phyloP scores from a whole-genome alignment of 2,329 filamentous ascomycete genomes.

The Pestalotiopsis sp. region DNA sequence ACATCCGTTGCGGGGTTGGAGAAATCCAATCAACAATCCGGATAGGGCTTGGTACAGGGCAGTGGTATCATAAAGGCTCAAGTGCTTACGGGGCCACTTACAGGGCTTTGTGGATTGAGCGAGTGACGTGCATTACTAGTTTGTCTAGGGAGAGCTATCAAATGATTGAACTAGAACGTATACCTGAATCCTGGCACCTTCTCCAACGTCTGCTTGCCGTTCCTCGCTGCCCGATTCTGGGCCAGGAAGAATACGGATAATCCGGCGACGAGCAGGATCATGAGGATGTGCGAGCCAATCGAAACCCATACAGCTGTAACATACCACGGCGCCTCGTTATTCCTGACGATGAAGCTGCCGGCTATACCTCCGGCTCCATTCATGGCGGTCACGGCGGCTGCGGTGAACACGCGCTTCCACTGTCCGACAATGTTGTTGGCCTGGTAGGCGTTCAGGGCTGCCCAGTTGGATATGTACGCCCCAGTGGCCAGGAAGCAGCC shows the following conservation, averaged over 20 bases:
- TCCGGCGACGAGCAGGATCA: slow-evolving; percentile 53
- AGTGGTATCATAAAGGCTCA: neutral
- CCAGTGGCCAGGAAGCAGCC: slow-evolving; percentile 69
- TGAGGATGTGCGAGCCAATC: slow-evolving; percentile 65
- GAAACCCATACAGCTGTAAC: slow-evolving; percentile 69
- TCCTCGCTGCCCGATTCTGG: slow-evolving; percentile 50
- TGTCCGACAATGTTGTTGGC: slow-evolving; percentile 66
- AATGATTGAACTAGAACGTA: slow-evolving; percentile 17
- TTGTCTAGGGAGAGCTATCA: neutral
- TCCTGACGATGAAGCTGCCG: slow-evolving; percentile 66
- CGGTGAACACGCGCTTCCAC: slow-evolving; percentile 66
- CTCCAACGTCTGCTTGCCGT: slow-evolving; percentile 52
- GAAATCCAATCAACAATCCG: neutral
- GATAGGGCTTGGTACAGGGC: neutral
- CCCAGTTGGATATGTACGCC: slow-evolving; percentile 71
- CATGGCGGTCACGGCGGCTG: slow-evolving; percentile 60
- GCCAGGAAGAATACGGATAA: slow-evolving; percentile 57
- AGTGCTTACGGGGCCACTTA: neutral
- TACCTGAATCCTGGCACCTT: slow-evolving; percentile 37
- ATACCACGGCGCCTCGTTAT: slow-evolving; percentile 64
- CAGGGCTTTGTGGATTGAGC: neutral
- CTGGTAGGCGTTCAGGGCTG: slow-evolving; percentile 64
- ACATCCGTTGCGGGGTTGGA: neutral
- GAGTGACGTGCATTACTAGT: neutral
- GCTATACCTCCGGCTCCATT: slow-evolving; percentile 68